A percentile compares a stretch with the other conserved stretches of the same genome.
Evolutionary conservation across 495 filamentous ascomycete genomes (phyloP).

Genomic region (Cercophora newfieldiana): DNA sequence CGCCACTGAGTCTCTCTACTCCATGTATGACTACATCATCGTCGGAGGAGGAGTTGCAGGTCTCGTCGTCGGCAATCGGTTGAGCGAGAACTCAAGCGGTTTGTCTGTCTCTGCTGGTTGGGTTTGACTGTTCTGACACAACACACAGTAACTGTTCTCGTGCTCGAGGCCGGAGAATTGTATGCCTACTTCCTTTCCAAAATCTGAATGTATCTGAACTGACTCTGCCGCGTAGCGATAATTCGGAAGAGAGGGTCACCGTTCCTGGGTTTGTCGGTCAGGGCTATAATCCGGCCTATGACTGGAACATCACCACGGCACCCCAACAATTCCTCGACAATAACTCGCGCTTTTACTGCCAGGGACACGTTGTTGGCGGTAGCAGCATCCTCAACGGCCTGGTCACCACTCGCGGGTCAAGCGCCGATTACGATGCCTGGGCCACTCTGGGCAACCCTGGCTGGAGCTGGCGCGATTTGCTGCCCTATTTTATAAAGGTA

Average conservation of each 20-base stretch:
- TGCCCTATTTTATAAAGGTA: conserved; percentile 61
- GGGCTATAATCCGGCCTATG: conserved; percentile 20
- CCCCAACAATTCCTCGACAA: conserved; percentile 42
- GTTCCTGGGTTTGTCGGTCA: conserved; percentile 28
- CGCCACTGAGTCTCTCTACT: conserved; percentile 9
- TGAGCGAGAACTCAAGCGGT: conserved; percentile 35
- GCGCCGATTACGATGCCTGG: conserved; percentile 59
- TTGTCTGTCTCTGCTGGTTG: neutral
- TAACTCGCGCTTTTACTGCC: conserved; percentile 33
- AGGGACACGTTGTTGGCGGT: conserved; percentile 48
- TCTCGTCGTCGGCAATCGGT: conserved; percentile 46
- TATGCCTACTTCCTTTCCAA: neutral
- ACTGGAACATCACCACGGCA: conserved; percentile 29
- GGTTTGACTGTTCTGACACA: conserved; percentile 6
- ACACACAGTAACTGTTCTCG: conserved; percentile 41
- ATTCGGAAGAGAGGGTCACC: conserved; percentile 18
- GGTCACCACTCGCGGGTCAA: conserved; percentile 45
- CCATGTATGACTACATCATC: conserved; percentile 49
- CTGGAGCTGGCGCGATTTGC: conserved; percentile 62
- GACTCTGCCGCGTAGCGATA: conserved; percentile 21
- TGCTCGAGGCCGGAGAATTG: conserved; percentile 40
- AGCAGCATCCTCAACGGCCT: conserved; percentile 52
- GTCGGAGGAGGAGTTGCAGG: conserved; percentile 57
- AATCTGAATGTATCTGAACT: neutral
- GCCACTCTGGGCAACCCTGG: conserved; percentile 58